Percentiles rank a stretch among this genome's conserved stretches.
Conservation (phyloP, 169 alveolate genomes). For the Plasmodium chabaudi region DNA sequence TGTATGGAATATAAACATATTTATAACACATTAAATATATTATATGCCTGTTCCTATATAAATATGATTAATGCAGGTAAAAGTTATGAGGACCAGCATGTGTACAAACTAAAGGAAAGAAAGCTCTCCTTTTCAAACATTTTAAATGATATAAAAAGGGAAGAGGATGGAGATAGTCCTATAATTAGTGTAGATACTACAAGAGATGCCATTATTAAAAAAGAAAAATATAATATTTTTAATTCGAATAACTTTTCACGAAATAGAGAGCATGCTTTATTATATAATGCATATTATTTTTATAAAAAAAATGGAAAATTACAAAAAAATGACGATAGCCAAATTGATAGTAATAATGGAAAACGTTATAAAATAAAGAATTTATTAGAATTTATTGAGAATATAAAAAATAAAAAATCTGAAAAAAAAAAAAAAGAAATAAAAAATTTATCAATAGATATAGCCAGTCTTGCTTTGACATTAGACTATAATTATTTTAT, state of each 20-base stretch:
- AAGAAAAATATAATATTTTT: neutral
- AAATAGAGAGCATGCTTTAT: conserved; percentile 34
- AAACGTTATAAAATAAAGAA: conserved; percentile 22
- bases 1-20: conserved; percentile 58
- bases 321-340: neutral
- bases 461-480: conserved; percentile 34
- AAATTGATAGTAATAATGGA: neutral
- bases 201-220: neutral
- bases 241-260: conserved; percentile 15
- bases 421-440: conserved; percentile 16
- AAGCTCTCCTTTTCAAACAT: neutral
- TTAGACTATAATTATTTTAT: conserved; percentile 51
- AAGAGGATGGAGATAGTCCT: neutral
- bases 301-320: conserved; percentile 8
- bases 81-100: neutral
- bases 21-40: conserved; percentile 38
- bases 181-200: neutral
- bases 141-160: neutral
- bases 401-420: conserved; percentile 19
- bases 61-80: neutral
- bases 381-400: conserved; percentile 44
- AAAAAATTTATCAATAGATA: conserved; percentile 40
- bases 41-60: conserved; percentile 29
- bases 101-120: neutral
- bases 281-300: conserved; percentile 30